These are phyloP conservation scores for Macrotyloma uniflorum DNA, from an alignment of 306 rosid species.

Conservation along the genomic window DNA sequence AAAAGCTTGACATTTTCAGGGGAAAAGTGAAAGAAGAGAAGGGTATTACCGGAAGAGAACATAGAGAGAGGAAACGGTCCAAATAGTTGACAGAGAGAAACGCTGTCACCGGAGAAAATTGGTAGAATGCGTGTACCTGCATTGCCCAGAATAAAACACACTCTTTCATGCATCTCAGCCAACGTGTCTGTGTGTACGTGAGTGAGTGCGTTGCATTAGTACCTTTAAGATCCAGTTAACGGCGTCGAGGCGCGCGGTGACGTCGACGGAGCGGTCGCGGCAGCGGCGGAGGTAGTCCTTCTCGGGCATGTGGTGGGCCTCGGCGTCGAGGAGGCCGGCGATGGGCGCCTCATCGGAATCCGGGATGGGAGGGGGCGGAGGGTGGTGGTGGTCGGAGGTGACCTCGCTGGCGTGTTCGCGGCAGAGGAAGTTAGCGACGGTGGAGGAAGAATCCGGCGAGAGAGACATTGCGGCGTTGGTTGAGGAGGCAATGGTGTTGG, in stretches of 20 bases:
- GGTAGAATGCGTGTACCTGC: conserved; percentile 61
- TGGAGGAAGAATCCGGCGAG: conserved; percentile 22
- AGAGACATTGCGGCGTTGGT: conserved; percentile 30
- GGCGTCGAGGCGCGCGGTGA: conserved; percentile 62
- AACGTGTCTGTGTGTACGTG: not conserved
- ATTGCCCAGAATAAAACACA: not conserved
- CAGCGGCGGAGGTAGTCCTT: conserved; percentile 46
- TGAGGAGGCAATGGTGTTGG: conserved; percentile 1
- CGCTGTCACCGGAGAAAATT: conserved; percentile 69
- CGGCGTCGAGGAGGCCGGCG: conserved; percentile 35
- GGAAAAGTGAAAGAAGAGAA: not conserved
- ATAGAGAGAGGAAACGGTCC: conserved; percentile 72
- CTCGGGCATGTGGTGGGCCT: conserved; percentile 48
- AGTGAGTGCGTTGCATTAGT: not conserved
- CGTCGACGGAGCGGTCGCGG: conserved; percentile 49
- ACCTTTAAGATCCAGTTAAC: conserved; percentile 81
- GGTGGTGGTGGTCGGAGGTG: conserved; percentile 9
- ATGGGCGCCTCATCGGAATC: conserved; percentile 27
- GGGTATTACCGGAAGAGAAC: conserved; percentile 54
- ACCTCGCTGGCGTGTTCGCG: conserved; percentile 33
- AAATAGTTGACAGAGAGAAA: conserved; percentile 72
- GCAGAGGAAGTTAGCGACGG: conserved; percentile 38
- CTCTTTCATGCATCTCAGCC: not conserved
- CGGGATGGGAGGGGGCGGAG: not conserved
- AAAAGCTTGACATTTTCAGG: not conserved